Conservation (phyloP, 2,329 filamentous ascomycete species). For the Exophiala phaeomuriformis region DNA sequence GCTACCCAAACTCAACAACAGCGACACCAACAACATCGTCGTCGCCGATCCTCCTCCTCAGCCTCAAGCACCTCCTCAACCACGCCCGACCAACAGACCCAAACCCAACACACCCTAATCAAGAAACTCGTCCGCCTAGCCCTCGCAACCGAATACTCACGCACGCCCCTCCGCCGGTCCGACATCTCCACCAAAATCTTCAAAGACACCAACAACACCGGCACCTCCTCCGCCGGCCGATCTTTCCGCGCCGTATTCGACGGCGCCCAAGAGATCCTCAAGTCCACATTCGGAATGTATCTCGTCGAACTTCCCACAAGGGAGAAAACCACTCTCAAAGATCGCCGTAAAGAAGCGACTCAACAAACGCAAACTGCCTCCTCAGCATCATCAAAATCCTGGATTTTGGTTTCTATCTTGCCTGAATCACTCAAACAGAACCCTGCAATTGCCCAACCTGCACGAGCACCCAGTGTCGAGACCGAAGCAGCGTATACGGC, state of each 20-base stretch:
- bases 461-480: slow-evolving; percentile 56
- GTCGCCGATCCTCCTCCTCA: slow-evolving; percentile 13
- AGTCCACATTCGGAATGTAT: slow-evolving; percentile 79
- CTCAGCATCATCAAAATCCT: slow-evolving; percentile 55
- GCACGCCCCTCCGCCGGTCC: slow-evolving; percentile 49
- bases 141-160: slow-evolving; percentile 53
- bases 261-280: slow-evolving; percentile 64
- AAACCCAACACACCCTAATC: slow-evolving; percentile 39
- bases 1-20: not conserved
- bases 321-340: slow-evolving; percentile 70
- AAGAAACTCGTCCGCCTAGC: slow-evolving; percentile 58
- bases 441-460: slow-evolving; percentile 61
- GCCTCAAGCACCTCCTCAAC: slow-evolving; percentile 7
- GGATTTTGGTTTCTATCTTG: slow-evolving; percentile 68
- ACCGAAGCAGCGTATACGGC: slow-evolving; percentile 74
- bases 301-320: slow-evolving; percentile 72
- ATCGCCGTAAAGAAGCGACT: slow-evolving; percentile 21
- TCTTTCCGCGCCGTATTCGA: slow-evolving; percentile 72
- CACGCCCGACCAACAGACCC: slow-evolving; percentile 14
- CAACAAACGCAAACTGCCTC: slow-evolving; percentile 43
- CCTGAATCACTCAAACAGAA: slow-evolving; percentile 56
- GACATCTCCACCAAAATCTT: slow-evolving; percentile 62
- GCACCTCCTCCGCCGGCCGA: slow-evolving; percentile 53
- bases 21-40: slow-evolving; percentile 1
- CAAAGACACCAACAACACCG: slow-evolving; percentile 40